These are phyloP conservation scores for Microcera coccophila DNA, from an alignment of 2,329 filamentous ascomycete genomes.

Conservation along the genomic window DNA sequence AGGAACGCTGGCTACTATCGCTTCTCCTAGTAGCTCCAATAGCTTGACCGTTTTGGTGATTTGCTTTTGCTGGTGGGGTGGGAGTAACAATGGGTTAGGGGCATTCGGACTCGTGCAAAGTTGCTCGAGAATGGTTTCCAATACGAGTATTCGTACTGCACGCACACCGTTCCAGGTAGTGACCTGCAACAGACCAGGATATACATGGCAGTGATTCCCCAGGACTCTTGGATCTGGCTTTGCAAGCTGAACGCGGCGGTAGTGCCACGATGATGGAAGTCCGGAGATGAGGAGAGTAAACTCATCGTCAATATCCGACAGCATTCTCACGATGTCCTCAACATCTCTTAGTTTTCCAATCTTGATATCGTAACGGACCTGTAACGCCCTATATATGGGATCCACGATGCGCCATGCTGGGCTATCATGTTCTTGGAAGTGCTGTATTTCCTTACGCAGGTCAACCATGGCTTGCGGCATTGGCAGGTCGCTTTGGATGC, in stretches of 20 bases:
- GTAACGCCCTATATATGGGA: conserved; percentile 43
- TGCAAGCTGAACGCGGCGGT: conserved; percentile 38
- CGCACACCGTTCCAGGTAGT: conserved; percentile 48
- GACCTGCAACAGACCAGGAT: conserved; percentile 42
- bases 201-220: conserved; percentile 42
- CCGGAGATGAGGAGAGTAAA: conserved; percentile 38
- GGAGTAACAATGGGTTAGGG: conserved; percentile 20
- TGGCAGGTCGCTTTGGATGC: conserved; percentile 46
- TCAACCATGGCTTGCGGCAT: conserved; percentile 47
- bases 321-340: conserved; percentile 33
- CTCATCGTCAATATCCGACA: conserved; percentile 41
- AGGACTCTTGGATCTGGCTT: conserved; percentile 40
- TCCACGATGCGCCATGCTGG: conserved; percentile 42
- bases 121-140: conserved; percentile 45
- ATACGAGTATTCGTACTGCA: conserved; percentile 43
- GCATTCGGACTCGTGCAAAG: conserved; percentile 28
- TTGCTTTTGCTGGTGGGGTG: conserved; percentile 32
- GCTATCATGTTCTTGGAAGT: conserved; percentile 34
- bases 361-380: conserved; percentile 46
- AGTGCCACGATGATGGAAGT: conserved; percentile 41
- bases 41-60: conserved; percentile 36
- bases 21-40: conserved; percentile 38
- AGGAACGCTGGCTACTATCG: conserved; percentile 45
- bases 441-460: conserved; percentile 41
- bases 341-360: conserved; percentile 34